Evolutionary conservation across 257 asterid genomes (phyloP).

Genomic region (Jacaranda mimosifolia): DNA sequence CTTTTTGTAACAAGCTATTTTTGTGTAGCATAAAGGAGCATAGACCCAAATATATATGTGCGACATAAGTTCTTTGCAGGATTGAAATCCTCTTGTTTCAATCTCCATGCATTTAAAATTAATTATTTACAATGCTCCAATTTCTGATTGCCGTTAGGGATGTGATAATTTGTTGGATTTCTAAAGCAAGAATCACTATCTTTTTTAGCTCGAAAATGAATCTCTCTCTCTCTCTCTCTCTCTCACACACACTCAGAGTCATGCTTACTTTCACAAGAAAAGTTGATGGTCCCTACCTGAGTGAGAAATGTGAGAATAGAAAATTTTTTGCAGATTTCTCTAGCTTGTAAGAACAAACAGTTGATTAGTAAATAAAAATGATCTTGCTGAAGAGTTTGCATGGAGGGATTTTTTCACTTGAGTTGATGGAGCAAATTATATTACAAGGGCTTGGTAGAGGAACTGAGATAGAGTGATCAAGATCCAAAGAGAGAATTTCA

Average conservation of each 20-base stretch:
- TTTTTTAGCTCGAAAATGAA: background rate
- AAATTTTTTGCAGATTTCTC: slow-evolving; percentile 3
- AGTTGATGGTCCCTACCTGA: background rate
- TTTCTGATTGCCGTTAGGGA: background rate
- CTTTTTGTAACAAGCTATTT: background rate
- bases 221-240: background rate
- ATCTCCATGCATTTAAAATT: background rate
- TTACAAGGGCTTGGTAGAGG: too few species aligned
- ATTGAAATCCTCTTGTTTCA: background rate
- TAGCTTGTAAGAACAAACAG: background rate
- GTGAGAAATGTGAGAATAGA: slow-evolving; percentile 5
- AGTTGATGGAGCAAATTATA: too few species aligned
- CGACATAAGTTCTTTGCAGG: background rate
- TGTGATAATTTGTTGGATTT: background rate
- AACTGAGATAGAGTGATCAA: too few species aligned
- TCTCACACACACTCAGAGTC: too few species aligned
- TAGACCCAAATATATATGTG: background rate
- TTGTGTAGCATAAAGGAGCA: background rate
- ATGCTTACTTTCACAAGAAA: background rate
- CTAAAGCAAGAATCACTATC: background rate
- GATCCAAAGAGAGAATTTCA: too few species aligned
- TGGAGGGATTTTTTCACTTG: background rate
- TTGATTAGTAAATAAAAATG: background rate
- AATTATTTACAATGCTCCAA: background rate
- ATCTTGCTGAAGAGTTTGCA: slow-evolving; percentile 13